Base-by-base conservation (phyloP, 202 grass and related monocot species). In the Tripidium arundinaceum region DNA sequence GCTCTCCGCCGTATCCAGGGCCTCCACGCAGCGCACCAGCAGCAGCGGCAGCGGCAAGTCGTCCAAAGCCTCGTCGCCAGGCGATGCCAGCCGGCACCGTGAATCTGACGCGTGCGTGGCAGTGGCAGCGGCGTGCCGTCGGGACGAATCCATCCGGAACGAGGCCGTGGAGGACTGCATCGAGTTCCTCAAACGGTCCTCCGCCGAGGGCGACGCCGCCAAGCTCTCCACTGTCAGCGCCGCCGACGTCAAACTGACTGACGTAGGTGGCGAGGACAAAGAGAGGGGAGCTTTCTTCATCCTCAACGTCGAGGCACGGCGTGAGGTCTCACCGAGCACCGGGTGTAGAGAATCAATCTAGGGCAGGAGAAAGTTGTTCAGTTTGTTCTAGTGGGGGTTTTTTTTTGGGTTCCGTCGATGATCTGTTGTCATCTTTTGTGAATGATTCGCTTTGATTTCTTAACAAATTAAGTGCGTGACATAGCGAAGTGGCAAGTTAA, bases 131-230 rank as follows among this genome's bases (percentile, higher is more conserved):
- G n/a, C n/a, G 65, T 83, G 76, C 80, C 81, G 64, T 26, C 57
- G 67, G 31, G 84, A 75, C 21, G 92, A 92, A 24, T 90, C 87
- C 4, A 80, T 87, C 6, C 36, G 89, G 59, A 94, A 81, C 24
- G 82, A 94, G 79, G 92, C 92, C 16, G 79, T 94, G 0, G 89
- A 92, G 75, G 92, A 94, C 60, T 94, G 92, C 81, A 92, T 94
- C 87, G 92, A 94, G 76, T 94, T 90, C 82, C 59, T 94, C 1
- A 94, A 94, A 76, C 81, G 87, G 37, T 92, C 90, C 37, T 91
- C 92, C 33, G 92, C 81, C 0, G 89, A 85, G 29, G 81, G 85
- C 37, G 88, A 94, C 49, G 14, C 67, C 5, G 78, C 84, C 6
- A 87, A 85, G 83, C 45, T 81, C 21, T 81, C 87, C 19, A 83